phyloP scores from a whole-genome alignment of 2,329 filamentous ascomycete genomes.

The Colletotrichum coccodes region DNA sequence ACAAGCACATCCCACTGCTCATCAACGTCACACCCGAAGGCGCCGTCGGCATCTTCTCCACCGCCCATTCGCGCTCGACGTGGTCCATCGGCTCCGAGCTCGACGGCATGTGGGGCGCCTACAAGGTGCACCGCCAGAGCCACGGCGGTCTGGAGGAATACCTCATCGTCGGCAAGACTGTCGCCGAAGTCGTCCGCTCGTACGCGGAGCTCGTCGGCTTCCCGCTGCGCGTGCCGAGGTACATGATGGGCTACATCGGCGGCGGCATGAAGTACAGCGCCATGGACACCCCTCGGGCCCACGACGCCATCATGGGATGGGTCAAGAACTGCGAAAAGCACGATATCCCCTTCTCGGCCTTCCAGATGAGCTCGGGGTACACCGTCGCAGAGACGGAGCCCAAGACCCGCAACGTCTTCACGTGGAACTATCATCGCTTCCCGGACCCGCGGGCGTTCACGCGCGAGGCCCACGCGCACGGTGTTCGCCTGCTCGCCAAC shows the following conservation, averaged over 20 bases:
- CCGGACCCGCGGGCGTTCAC: conserved; percentile 74
- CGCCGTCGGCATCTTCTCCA: conserved; percentile 75
- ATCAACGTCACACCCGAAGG: conserved; percentile 74
- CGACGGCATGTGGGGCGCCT: conserved; percentile 80
- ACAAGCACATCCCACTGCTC: conserved; percentile 80
- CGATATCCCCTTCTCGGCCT: conserved; percentile 76
- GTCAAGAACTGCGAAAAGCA: conserved; percentile 69
- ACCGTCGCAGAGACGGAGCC: conserved; percentile 74
- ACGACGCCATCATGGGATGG: conserved; percentile 69
- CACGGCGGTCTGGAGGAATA: conserved; percentile 79
- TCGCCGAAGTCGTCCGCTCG: conserved; percentile 71
- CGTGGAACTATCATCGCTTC: conserved; percentile 78
- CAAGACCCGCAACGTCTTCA: conserved; percentile 77
- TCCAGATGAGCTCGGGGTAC: conserved; percentile 80
- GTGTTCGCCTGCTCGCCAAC: conserved; percentile 76
- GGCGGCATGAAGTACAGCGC: conserved; percentile 69
- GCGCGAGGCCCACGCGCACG: conserved; percentile 68
- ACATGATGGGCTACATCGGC: conserved; percentile 78
- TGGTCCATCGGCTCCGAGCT: conserved; percentile 78
- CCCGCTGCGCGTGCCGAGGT: conserved; percentile 74
- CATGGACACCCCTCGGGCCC: conserved; percentile 61
- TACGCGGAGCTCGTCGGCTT: conserved; percentile 77
- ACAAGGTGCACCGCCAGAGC: conserved; percentile 79
- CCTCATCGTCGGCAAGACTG: conserved; percentile 71
- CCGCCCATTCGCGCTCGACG: conserved; percentile 70